Evolutionary conservation across 2,329 filamentous ascomycete species (phyloP).

Genomic region (Pseudopithomyces chartarum): DNA sequence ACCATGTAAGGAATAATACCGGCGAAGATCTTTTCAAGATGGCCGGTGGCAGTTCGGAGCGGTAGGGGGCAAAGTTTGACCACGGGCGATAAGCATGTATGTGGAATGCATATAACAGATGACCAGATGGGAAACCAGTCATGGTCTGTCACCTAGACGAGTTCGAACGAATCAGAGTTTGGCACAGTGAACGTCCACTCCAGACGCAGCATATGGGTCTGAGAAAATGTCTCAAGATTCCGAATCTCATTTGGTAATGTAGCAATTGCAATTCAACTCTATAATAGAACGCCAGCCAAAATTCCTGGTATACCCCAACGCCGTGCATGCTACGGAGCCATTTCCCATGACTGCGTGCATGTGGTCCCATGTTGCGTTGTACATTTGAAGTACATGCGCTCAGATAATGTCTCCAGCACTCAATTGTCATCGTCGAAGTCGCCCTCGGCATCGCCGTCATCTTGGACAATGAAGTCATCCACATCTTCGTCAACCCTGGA

Average conservation of each 20-base stretch:
- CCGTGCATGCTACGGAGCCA: constrained; percentile 23
- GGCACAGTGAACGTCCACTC: too few species aligned
- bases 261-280: not conserved
- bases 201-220: not conserved
- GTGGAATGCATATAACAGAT: not conserved
- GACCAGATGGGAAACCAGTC: not conserved
- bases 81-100: constrained; percentile 10
- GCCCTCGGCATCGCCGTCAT: constrained; percentile 46
- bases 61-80: not conserved
- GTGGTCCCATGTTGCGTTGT: constrained; percentile 11
- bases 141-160: not conserved
- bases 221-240: not conserved
- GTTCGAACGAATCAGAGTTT: too few species aligned
- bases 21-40: not conserved
- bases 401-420: not conserved
- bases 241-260: not conserved
- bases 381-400: constrained; percentile 10
- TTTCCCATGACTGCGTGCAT: constrained; percentile 5
- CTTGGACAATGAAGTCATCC: constrained; percentile 43
- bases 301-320: constrained; percentile 31
- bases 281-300: constrained; percentile 2
- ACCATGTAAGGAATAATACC: constrained; percentile 77
- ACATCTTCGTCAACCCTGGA: constrained; percentile 30
- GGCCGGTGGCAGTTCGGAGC: not conserved
- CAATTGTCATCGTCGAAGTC: constrained; percentile 32